These are phyloP conservation scores for Calonectria leucothoes DNA, from an alignment of 2,329 filamentous ascomycete genomes.

Conservation along the genomic window DNA sequence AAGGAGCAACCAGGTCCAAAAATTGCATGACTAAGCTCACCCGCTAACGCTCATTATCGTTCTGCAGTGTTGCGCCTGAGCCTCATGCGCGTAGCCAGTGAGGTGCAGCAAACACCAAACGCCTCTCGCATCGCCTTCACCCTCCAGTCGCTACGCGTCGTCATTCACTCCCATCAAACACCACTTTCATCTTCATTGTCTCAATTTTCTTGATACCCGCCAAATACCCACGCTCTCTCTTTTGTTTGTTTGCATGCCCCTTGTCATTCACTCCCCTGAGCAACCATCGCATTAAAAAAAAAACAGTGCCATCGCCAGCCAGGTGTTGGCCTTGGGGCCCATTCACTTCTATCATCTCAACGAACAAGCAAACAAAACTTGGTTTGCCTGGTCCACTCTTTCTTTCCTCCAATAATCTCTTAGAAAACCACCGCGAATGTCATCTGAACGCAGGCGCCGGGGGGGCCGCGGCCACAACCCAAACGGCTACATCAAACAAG, in stretches of 20 bases:
- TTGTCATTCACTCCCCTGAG: neutral
- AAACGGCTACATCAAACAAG: conserved; percentile 38
- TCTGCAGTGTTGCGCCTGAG: conserved; percentile 41
- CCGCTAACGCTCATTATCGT: conserved; percentile 43
- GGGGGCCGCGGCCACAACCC: conserved; percentile 26
- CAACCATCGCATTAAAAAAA: conserved; percentile 7
- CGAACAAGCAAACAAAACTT: neutral
- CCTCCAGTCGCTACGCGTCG: neutral
- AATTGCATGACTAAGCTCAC: neutral
- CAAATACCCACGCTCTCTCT: neutral
- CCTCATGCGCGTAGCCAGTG: conserved; percentile 24
- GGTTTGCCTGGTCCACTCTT: neutral
- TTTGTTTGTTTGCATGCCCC: neutral
- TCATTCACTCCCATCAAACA: neutral
- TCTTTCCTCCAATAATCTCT: neutral
- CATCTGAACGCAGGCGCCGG: conserved; percentile 35
- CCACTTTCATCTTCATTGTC: neutral
- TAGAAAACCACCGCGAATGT: conserved; percentile 20
- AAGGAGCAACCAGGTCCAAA: neutral
- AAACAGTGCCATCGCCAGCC: neutral
- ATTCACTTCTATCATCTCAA: neutral
- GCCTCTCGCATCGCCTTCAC: conserved; percentile 23
- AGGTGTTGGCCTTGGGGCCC: neutral
- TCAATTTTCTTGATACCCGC: conserved; percentile 3
- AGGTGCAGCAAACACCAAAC: conserved; percentile 28